Conservation (phyloP, 495 filamentous ascomycete species). For the Podospora tetraspora region DNA sequence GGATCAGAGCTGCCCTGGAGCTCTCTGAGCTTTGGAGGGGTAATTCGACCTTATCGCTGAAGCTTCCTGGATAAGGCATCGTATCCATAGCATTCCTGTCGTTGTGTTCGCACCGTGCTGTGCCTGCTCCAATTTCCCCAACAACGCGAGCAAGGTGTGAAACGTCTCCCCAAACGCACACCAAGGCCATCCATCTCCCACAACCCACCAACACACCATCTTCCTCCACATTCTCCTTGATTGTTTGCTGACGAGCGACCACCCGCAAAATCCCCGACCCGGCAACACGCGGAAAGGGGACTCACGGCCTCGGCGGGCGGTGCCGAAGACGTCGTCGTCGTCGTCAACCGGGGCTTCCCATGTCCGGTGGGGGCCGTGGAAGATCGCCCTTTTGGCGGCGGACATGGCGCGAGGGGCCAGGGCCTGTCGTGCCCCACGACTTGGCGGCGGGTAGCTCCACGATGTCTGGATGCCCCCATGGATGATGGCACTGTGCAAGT, state of each 20-base stretch:
- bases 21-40: slow-evolving; percentile 10
- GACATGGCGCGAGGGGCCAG: not conserved
- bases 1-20: not conserved
- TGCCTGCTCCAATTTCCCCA: slow-evolving; percentile 12
- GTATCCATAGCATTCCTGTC: not conserved
- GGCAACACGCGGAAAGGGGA: not conserved
- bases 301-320: not conserved
- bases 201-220: not conserved
- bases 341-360: not conserved
- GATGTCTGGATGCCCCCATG: not conserved
- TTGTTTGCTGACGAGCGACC: not conserved
- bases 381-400: not conserved
- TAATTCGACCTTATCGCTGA: not conserved
- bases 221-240: not conserved
- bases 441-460: not conserved
- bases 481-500: slow-evolving; percentile 8
- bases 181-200: not conserved
- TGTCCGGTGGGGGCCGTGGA: not conserved
- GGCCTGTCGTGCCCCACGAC: not conserved
- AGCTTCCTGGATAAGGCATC: not conserved
- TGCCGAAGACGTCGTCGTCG: not conserved
- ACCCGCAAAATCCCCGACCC: not conserved
- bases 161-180: slow-evolving; percentile 7
- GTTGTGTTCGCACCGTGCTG: not conserved
- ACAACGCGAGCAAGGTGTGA: slow-evolving; percentile 3